Base-by-base conservation (phyloP, 352 stramenopile genomes). In the Thraustochytrium sp. region DNA sequence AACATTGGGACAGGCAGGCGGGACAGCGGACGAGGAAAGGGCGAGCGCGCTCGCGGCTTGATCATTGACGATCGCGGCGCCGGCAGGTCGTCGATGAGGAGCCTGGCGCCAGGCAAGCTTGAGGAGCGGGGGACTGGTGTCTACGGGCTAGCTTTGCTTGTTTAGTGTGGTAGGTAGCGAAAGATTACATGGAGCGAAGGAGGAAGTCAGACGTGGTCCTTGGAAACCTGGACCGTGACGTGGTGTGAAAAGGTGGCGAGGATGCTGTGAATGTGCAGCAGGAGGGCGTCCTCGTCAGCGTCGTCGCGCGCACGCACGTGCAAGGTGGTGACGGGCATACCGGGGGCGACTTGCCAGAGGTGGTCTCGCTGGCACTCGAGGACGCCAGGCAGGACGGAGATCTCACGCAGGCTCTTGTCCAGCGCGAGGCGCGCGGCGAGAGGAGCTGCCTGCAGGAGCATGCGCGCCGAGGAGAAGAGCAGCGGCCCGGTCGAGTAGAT, bases 301-400 rank as follows among this genome's bases (percentile, higher is more conserved):
- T 13, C 34, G 38, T 80, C 68, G 46, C 68, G 68, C 18, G 31
- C 68, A 42, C 68, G 68, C 18, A 80, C 40, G 49, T 72, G 31
- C 0, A 80, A 29, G 5, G 68, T 80, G 42, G 18, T 65, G 42
- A 80, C 68, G 5, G 21, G 48, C 2, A 80, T 64, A 23, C 37
- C 8, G 18, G 68, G 68, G 9, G 68, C 48, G 31, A 75, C 76
- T 13, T 46, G 16, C 68, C 68, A 80, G 23, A 80, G 2, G 51
- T 80, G 68, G 4, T 80, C 68, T 21, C 34, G n/a, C 23, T 80
- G 68, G 38, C 68, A 80, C 53, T 80, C 68, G 46, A 80, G 68
- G 21, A 80, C 68, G 44, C 68, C 68, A 16, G 46, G 18, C 48
- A 80, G 26, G n/a, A 42, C 40, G 31, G 68, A 80, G 21, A 80